Conservation (phyloP, 177 flowering plant species). For the Telopea speciosissima region DNA sequence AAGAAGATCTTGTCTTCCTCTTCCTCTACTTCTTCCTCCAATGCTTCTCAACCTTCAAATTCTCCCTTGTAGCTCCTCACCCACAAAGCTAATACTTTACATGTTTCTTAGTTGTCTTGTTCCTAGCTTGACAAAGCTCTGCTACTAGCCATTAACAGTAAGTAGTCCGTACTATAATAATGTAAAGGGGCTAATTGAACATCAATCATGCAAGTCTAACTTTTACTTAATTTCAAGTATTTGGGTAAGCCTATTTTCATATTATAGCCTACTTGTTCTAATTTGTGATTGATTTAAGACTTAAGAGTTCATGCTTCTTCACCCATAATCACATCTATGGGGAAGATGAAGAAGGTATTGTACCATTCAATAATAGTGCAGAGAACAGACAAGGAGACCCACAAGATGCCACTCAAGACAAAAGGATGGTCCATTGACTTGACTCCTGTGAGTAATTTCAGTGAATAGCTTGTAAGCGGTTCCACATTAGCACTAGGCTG, state of each 20-base stretch:
- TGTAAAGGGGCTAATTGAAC: background rate
- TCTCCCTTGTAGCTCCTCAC: background rate
- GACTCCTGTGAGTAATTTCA: too few species aligned
- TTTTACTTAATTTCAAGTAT: background rate
- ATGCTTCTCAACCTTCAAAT: background rate
- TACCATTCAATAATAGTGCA: background rate
- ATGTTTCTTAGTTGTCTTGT: background rate
- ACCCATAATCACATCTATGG: background rate
- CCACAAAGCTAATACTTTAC: background rate
- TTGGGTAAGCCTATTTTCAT: background rate
- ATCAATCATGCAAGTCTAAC: background rate
- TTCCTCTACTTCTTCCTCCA: background rate
- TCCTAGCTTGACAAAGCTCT: background rate
- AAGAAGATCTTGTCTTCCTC: conserved; percentile 17
- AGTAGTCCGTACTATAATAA: background rate
- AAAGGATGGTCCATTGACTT: too few species aligned
- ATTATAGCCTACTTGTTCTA: background rate
- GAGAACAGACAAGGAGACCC: too few species aligned
- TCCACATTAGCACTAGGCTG: too few species aligned
- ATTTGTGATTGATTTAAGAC: too few species aligned
- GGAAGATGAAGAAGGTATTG: background rate
- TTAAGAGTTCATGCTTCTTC: background rate
- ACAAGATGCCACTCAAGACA: too few species aligned
- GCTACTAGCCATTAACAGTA: background rate
- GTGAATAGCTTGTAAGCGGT: too few species aligned